Evolutionary conservation across 2,329 filamentous ascomycete genomes (phyloP).

Genomic region (Penicillium sp.): DNA sequence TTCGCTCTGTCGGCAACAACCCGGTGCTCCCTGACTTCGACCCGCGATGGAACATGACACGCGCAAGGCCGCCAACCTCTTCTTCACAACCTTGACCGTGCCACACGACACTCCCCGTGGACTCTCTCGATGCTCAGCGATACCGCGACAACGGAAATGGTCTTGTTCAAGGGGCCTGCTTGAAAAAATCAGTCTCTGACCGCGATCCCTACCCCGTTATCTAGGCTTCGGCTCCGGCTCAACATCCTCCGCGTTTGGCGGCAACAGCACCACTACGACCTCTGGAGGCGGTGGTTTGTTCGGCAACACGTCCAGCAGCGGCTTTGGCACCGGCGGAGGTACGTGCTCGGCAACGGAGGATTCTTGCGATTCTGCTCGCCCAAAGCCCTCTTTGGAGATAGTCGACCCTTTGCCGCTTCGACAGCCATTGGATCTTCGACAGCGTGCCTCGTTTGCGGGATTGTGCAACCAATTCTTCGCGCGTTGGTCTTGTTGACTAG

Average conservation of each 20-base stretch:
- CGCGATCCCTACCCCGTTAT: constrained; percentile 38
- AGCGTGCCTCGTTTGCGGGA: neutral
- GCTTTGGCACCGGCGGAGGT: constrained; percentile 48
- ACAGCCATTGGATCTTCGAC: neutral
- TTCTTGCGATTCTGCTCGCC: constrained; percentile 28
- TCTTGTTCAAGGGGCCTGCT: constrained; percentile 27
- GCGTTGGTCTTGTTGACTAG: neutral
- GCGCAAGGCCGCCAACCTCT: constrained; percentile 23
- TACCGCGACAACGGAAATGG: constrained; percentile 36
- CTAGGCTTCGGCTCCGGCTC: constrained; percentile 44
- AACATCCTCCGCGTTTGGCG: constrained; percentile 43
- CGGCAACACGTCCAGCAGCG: constrained; percentile 41
- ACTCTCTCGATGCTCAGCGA: constrained; percentile 32
- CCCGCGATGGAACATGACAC: constrained; percentile 29
- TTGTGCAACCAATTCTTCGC: neutral
- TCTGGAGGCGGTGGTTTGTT: constrained; percentile 40
- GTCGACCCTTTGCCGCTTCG: neutral
- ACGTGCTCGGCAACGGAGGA: constrained; percentile 35
- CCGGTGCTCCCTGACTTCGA: constrained; percentile 36
- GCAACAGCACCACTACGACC: constrained; percentile 32
- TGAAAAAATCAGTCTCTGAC: constrained; percentile 44
- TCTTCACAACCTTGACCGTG: constrained; percentile 18
- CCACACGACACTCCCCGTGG: constrained; percentile 20
- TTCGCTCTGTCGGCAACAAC: constrained; percentile 18
- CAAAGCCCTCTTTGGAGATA: constrained; percentile 18